Base-by-base conservation (phyloP, 495 filamentous ascomycete species). In the Sordaria brevicollis region DNA sequence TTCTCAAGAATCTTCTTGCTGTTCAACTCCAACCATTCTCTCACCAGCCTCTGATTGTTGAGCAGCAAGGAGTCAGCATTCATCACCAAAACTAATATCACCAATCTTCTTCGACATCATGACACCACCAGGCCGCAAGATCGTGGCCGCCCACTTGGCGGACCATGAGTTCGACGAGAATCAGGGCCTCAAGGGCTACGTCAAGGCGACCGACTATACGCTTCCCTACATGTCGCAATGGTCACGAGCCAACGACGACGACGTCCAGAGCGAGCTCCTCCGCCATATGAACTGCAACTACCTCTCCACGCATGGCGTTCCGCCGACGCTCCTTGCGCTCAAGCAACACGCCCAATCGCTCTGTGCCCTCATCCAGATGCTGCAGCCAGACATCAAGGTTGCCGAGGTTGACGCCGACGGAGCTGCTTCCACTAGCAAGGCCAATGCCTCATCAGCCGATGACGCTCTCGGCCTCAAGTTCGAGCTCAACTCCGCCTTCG, bases 291-390 rank as follows among this genome's bases (percentile, higher is more conserved):
- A 85, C 76, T 87, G 85, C 74, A 73, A 78, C 70, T 87, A 85
- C 67, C 76, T 86, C 9, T 86, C 85, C 1, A 85, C 82, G 0
- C 73, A 74, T 9, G 80, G 79, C 17, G 67, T 76, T 8, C 71
- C 83, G 10, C 86, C 85, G 5, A 86, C 84, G 17, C 75, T 88
- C 35, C 75, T 83, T 1, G 80, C 82, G 10, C 76, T 88, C 21
- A 88, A 88, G 74, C 83, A 86, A 73, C 85, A 87, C 68, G 85
- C 82, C 10, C 86, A 88, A 66, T 81, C 83, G 8, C 78, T 88
- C 17, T 78, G 79, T 66, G 74, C 81, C 6, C 77, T 88, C 19
- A 86, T 88, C 72, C 81, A 79, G 13, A 68, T 77, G 15, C 70
- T 86, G 38, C 79, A 74, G 8, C 79, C 84, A 38, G 75, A 66